Base-by-base conservation (phyloP, 495 filamentous ascomycete species). In the Neurospora cerealis region DNA sequence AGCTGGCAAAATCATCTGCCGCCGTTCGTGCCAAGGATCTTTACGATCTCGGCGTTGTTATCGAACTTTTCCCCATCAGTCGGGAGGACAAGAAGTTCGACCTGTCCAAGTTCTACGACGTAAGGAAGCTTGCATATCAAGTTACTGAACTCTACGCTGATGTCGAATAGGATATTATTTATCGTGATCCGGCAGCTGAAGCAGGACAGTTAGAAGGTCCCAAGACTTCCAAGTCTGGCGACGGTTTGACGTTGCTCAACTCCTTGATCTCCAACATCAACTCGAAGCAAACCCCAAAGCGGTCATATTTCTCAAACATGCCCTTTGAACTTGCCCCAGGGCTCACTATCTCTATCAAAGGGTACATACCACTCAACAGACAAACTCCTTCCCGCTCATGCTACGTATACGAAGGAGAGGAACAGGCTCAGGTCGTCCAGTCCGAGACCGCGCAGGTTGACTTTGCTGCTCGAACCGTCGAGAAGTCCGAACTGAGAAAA, bases 1-100 rank as follows among this genome's bases (percentile, higher is more conserved):
- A 93, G 78, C 82, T 85, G 8, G 81, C 91, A 28, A 91, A 89
- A 46, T 92, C 91, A 48, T 89, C 91, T 24, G 92, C 96, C 4
- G 91, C 93, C 9, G 93, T 94, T 4, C 89, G 94, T 42, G 96
- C 96, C 34, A 96, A 96, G 79, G 96, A 99, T 85, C 81, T 99
- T 8, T 98, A 98, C 76, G 96, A 99, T 79, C 86, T 98, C 8
- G 95, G 95, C 10, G 93, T 98, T 13, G 90, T 88, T 7, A 96
- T 99, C 72, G 96, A 98, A 78, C 88, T 98, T 3, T 98, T 98
- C 77, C 95, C 96, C 4, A 95, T 99, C 71, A 93, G 93, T 10
- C 87, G 85, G 13, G 87, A 87, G 3, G 89, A 88, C 24, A 88
- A 90, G 78, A 88, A 89, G 54, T 99, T 99, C 78, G 92, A 97